A percentile compares a stretch with the other conserved stretches of the same genome.
Conservation (phyloP, 1,284 basidiomycete genomes). For the Sanghuangporus baumii region DNA sequence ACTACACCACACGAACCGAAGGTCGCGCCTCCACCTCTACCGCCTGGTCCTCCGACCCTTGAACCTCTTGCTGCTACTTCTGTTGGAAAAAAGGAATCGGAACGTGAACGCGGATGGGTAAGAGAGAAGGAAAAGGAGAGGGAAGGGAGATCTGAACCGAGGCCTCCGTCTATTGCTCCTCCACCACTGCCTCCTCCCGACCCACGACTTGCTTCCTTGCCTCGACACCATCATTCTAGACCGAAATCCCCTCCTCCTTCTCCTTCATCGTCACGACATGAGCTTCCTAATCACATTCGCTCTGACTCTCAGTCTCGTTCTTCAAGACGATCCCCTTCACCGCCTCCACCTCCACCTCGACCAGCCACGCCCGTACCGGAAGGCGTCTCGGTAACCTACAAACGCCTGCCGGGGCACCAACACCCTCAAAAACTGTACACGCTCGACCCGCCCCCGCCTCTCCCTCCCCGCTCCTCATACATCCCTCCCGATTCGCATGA, state of each 20-base stretch:
- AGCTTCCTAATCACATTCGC: slow-evolving; percentile 19
- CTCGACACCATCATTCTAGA: slow-evolving; percentile 18
- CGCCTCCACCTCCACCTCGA: slow-evolving; percentile 20
- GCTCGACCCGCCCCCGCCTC: slow-evolving; percentile 35
- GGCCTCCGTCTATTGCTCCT: slow-evolving; percentile 16
- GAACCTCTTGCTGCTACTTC: slow-evolving; percentile 20
- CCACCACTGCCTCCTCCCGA: slow-evolving; percentile 28
- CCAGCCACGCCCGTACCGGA: slow-evolving; percentile 23
- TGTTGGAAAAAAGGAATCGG: background rate
- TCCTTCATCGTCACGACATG: slow-evolving; percentile 22
- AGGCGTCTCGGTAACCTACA: slow-evolving; percentile 14
- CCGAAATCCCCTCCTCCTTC: slow-evolving; percentile 23
- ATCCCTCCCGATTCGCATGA: slow-evolving; percentile 34
- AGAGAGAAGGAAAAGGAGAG: background rate
- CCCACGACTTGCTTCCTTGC: slow-evolving; percentile 16
- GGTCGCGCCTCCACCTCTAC: slow-evolving; percentile 18
- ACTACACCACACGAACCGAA: slow-evolving; percentile 13
- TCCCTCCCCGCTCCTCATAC: slow-evolving; percentile 41
- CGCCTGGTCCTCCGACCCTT: slow-evolving; percentile 22
- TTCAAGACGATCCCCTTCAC: slow-evolving; percentile 20
- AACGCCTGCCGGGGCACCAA: slow-evolving; percentile 15
- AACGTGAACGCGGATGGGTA: background rate
- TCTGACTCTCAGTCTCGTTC: slow-evolving; percentile 25
- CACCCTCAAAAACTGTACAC: slow-evolving; percentile 27
- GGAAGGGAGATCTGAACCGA: slow-evolving; percentile 4